These are phyloP conservation scores for Emmonsiellopsis sp. DNA, from an alignment of 2,329 filamentous ascomycete species.

Conservation along the genomic window DNA sequence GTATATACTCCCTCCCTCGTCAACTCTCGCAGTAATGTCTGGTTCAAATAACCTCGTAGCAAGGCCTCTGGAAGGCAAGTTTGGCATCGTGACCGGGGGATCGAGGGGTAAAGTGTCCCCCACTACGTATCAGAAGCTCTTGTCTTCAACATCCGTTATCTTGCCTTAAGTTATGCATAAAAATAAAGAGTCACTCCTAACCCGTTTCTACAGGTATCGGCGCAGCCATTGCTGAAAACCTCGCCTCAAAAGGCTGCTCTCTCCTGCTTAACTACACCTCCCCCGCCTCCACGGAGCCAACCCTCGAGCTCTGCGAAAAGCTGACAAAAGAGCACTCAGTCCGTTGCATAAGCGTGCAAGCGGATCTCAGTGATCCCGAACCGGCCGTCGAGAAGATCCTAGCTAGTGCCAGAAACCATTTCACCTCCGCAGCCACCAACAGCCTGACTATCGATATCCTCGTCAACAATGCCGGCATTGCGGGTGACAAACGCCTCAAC, in stretches of 20 bases:
- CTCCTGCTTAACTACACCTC: conserved; percentile 65
- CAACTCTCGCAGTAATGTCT: too few species aligned
- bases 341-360: conserved; percentile 54
- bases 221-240: conserved; percentile 55
- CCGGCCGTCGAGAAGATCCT: conserved; percentile 51
- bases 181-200: conserved; percentile 4
- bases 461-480: conserved; percentile 74
- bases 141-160: not conserved
- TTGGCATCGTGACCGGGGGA: conserved; percentile 70
- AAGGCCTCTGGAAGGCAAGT: conserved; percentile 54
- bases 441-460: conserved; percentile 69
- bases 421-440: conserved; percentile 30
- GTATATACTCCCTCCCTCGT: too few species aligned
- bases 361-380: conserved; percentile 56
- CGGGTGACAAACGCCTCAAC: conserved; percentile 47
- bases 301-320: conserved; percentile 45
- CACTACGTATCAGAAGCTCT: not conserved
- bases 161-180: not conserved
- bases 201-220: conserved; percentile 56
- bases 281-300: conserved; percentile 45
- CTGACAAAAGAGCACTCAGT: conserved; percentile 51
- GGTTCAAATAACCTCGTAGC: not conserved
- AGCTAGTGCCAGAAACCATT: conserved; percentile 48
- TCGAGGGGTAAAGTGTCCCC: conserved; percentile 53
- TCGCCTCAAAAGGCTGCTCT: conserved; percentile 63